Conservation (phyloP, 2,329 filamentous ascomycete genomes). For the Monosporascus ibericus region DNA sequence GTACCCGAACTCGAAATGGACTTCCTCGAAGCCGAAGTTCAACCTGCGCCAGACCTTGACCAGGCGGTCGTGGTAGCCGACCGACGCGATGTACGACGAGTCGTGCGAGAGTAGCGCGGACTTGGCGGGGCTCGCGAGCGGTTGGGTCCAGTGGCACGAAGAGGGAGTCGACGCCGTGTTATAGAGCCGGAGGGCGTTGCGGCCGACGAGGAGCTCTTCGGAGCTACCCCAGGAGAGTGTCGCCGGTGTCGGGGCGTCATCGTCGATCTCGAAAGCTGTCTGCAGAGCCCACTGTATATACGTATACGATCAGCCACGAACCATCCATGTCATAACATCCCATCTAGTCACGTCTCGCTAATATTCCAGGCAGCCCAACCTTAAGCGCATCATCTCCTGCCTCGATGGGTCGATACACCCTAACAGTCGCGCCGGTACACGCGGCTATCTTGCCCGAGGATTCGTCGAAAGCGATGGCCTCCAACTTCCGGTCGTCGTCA, state of each 20-base stretch:
- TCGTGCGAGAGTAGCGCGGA: constrained; percentile 79
- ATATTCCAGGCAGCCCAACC: constrained; percentile 40
- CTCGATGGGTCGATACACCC: constrained; percentile 72
- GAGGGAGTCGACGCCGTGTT: constrained; percentile 40
- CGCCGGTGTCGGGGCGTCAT: constrained; percentile 40
- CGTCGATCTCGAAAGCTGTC: constrained; percentile 49
- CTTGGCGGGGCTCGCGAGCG: constrained; percentile 66
- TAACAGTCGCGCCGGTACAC: constrained; percentile 59
- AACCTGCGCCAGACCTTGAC: constrained; percentile 91
- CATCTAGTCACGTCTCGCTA: constrained; percentile 1
- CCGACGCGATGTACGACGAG: constrained; percentile 77
- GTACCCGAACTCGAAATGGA: constrained; percentile 86
- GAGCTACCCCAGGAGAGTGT: constrained; percentile 78
- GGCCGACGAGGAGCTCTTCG: constrained; percentile 78
- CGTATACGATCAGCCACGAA: constrained; percentile 4
- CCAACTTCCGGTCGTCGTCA: constrained; percentile 60
- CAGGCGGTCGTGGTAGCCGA: constrained; percentile 70
- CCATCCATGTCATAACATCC: not conserved
- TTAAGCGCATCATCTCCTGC: constrained; percentile 66
- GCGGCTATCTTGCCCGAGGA: constrained; percentile 78
- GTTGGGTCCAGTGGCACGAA: constrained; percentile 65
- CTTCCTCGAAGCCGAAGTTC: constrained; percentile 75
- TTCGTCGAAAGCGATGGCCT: constrained; percentile 77
- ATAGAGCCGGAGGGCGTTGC: constrained; percentile 65
- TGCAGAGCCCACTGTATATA: constrained; percentile 55